A percentile compares a stretch with the other conserved stretches of the same genome.
phyloP scores from a whole-genome alignment of 495 filamentous ascomycete species.

The Acidiella bohemica region DNA sequence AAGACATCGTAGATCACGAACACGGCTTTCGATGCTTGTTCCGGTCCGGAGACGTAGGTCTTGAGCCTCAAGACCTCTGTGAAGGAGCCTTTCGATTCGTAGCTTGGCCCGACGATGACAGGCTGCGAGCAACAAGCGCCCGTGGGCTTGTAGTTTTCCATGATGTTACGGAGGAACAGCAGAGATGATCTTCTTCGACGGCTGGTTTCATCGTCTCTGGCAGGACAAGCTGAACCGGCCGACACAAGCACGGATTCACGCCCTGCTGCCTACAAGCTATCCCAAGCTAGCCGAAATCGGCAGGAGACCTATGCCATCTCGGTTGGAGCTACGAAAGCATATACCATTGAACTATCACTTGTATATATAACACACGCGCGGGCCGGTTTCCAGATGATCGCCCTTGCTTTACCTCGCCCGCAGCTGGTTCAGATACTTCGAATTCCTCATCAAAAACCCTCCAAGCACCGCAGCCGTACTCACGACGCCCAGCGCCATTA shows the following conservation, averaged over 20 bases:
- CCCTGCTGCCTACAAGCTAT: no score
- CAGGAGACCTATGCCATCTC: no score
- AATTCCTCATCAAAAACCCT: conserved; percentile 15
- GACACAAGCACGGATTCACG: no score
- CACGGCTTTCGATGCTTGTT: conserved; percentile 2
- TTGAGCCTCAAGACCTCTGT: background rate
- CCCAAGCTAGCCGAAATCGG: no score
- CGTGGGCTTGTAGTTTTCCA: conserved; percentile 1
- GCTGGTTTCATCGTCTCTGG: no score
- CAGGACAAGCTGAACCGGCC: no score
- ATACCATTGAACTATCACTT: no score
- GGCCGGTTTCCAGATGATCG: no score
- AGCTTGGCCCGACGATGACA: background rate
- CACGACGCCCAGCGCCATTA: conserved; percentile 26
- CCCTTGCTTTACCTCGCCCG: conserved; percentile 13
- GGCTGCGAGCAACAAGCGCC: conserved; percentile 3
- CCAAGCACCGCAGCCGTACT: conserved; percentile 22
- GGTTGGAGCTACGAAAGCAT: no score
- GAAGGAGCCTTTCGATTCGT: background rate
- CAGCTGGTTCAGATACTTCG: conserved; percentile 10
- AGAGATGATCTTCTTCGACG: no score
- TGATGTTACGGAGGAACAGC: background rate
- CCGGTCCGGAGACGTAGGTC: conserved; percentile 1
- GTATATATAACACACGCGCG: no score
- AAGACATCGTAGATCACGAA: conserved; percentile 15